Evolutionary conservation across 1,284 basidiomycete species (phyloP).

Genomic region (Fistulinella staudtii): DNA sequence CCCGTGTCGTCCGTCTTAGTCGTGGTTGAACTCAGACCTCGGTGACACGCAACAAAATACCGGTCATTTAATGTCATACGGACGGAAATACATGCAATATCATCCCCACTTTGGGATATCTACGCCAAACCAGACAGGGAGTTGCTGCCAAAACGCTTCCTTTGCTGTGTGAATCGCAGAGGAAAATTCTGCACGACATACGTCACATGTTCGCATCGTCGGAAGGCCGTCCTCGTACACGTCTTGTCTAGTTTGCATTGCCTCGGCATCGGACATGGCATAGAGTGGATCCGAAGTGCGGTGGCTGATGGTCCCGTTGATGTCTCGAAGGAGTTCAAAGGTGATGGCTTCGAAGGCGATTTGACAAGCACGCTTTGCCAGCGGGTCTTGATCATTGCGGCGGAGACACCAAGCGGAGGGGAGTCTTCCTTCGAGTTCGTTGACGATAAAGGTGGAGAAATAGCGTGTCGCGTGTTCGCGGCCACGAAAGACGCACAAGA

Average conservation of each 20-base stretch:
- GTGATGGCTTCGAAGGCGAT: conserved; percentile 67
- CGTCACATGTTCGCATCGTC: conserved; percentile 58
- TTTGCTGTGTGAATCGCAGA: conserved; percentile 52
- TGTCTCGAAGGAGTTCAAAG: conserved; percentile 65
- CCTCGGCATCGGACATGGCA: conserved; percentile 59
- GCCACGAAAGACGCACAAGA: conserved; percentile 57
- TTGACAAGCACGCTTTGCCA: conserved; percentile 53
- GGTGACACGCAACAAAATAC: conserved; percentile 2
- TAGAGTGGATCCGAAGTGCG: conserved; percentile 66
- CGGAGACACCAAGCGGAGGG: conserved; percentile 49
- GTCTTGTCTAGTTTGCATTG: conserved; percentile 57
- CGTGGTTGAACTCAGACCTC: too few relatives aligned
- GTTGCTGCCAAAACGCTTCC: conserved; percentile 57
- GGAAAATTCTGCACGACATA: conserved; percentile 57
- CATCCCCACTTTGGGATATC: conserved; percentile 48
- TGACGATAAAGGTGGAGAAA: conserved; percentile 69
- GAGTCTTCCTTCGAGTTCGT: conserved; percentile 59
- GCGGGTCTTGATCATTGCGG: conserved; percentile 41
- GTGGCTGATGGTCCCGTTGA: conserved; percentile 62
- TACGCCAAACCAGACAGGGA: conserved; percentile 65
- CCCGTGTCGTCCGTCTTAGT: too few relatives aligned
- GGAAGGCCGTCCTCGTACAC: conserved; percentile 39
- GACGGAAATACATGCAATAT: conserved; percentile 2
- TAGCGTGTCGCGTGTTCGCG: conserved; percentile 67
- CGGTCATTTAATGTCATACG: conserved; percentile 2